A percentile compares a stretch with the other conserved stretches of the same genome.
phyloP scores from a whole-genome alignment of 768 basidiomycete genomes.

The Chalciporus sphaerocephalus region DNA sequence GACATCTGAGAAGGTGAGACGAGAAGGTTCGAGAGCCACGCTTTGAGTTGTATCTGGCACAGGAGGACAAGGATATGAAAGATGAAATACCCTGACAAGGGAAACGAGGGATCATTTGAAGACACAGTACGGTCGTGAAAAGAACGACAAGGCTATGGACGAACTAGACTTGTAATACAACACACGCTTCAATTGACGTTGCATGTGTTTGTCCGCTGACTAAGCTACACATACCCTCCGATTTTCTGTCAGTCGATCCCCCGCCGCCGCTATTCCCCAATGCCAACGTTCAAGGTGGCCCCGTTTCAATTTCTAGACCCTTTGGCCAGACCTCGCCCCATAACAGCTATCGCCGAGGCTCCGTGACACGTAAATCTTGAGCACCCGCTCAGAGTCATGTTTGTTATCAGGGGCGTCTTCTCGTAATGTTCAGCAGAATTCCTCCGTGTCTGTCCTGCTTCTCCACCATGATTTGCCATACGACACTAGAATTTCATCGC shows the following conservation, averaged over 20 bases:
- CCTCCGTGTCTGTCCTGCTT: conserved; percentile 32
- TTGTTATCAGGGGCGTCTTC: no score
- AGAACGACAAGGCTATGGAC: neutral
- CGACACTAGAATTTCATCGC: conserved; percentile 81
- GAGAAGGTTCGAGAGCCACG: conserved; percentile 36
- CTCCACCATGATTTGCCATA: conserved; percentile 89
- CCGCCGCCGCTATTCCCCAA: no score
- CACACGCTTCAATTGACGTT: neutral
- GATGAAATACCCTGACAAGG: conserved; percentile 44
- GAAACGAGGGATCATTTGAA: conserved; percentile 49
- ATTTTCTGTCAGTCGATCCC: neutral
- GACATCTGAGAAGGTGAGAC: conserved; percentile 37
- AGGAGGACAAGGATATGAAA: conserved; percentile 56
- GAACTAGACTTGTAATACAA: no score
- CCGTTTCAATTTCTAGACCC: neutral
- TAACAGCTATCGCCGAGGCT: neutral
- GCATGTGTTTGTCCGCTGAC: conserved; percentile 21
- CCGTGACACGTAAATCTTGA: neutral
- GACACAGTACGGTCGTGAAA: neutral
- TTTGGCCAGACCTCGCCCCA: neutral
- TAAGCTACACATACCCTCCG: conserved; percentile 6
- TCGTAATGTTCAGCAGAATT: neutral
- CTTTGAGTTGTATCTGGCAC: conserved; percentile 38
- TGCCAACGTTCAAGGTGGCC: neutral
- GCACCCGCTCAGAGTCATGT: neutral